phyloP scores from a whole-genome alignment of 495 filamentous ascomycete genomes.

The Cryomyces minteri region DNA sequence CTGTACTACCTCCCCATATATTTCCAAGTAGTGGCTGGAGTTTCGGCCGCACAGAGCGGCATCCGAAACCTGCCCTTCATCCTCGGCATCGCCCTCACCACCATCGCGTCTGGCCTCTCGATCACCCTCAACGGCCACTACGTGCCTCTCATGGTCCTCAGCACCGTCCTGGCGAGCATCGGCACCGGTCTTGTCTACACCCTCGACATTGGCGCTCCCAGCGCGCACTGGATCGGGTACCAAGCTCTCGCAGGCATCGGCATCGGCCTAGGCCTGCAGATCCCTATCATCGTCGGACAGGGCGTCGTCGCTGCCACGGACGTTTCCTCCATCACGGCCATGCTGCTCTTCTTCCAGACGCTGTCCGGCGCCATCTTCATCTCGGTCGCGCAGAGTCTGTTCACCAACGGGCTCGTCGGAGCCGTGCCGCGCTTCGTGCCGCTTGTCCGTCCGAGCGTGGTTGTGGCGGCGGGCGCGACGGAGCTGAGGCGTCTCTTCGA shows the following conservation, averaged over 20 bases:
- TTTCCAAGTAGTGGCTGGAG: conserved; percentile 11
- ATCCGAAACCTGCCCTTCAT: conserved; percentile 12
- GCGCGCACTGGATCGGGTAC: conserved; percentile 2
- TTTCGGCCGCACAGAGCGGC: conserved; percentile 6
- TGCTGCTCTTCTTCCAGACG: conserved; percentile 10
- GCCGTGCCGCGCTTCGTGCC: conserved; percentile 17
- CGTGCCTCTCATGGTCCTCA: conserved; percentile 4
- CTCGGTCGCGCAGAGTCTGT: conserved; percentile 9
- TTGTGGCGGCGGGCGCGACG: conserved; percentile 32
- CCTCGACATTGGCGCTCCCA: conserved; percentile 2
- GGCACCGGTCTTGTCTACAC: conserved; percentile 9
- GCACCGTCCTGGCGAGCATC: conserved; percentile 5
- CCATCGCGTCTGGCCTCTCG: neutral
- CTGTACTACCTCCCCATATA: conserved; percentile 17
- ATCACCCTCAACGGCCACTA: conserved; percentile 2
- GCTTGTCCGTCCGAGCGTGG: conserved; percentile 19
- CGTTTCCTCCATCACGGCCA: neutral
- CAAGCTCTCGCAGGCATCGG: conserved; percentile 2
- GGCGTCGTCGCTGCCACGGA: neutral
- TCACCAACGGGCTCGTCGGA: conserved; percentile 11
- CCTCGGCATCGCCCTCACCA: neutral
- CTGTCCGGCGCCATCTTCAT: conserved; percentile 10
- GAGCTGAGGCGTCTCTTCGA: conserved; percentile 29
- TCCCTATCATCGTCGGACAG: neutral
- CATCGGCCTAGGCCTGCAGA: neutral